phyloP scores from a whole-genome alignment of 192 early-diverging fungal species.

The Backusella westeae region DNA sequence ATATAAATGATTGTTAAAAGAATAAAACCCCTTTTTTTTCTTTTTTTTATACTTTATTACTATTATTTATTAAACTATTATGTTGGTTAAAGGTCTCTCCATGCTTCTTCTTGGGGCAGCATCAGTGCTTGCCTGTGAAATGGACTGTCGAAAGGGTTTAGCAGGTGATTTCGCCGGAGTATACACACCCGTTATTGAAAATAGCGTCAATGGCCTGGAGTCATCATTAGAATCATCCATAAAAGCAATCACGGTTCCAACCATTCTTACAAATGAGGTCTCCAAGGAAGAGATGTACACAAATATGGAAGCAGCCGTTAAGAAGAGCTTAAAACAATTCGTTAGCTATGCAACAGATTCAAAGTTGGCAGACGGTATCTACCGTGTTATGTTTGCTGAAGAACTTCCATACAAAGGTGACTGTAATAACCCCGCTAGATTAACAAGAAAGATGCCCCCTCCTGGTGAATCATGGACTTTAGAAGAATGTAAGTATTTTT shows the following conservation, averaged over 20 bases:
- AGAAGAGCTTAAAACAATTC: slow-evolving; percentile 21
- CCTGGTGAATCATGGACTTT: slow-evolving; percentile 45
- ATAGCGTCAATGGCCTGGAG: slow-evolving; percentile 26
- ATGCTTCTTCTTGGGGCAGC: slow-evolving; percentile 9
- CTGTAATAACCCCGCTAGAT: slow-evolving; percentile 49
- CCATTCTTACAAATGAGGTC: slow-evolving; percentile 17
- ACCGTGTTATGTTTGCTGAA: slow-evolving; percentile 44
- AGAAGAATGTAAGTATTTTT: slow-evolving; percentile 41
- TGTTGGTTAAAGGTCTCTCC: slow-evolving; percentile 6
- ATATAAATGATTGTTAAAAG: slow-evolving; percentile 1
- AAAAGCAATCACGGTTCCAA: slow-evolving; percentile 26
- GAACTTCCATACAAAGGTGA: slow-evolving; percentile 55
- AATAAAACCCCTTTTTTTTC: slow-evolving; percentile 6
- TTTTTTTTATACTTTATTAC: slow-evolving; percentile 4
- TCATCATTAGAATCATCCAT: slow-evolving; percentile 21
- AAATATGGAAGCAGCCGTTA: slow-evolving; percentile 19
- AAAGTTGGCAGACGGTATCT: slow-evolving; percentile 38
- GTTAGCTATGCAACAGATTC: slow-evolving; percentile 21
- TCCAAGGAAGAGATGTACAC: slow-evolving; percentile 14
- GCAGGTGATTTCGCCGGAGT: slow-evolving; percentile 42
- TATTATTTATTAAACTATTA: slow-evolving; percentile 8
- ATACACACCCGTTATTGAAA: slow-evolving; percentile 38
- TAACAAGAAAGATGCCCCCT: slow-evolving; percentile 45
- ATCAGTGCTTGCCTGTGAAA: slow-evolving; percentile 43
- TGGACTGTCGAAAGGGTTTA: slow-evolving; percentile 48